A percentile compares a stretch with the other conserved stretches of the same genome.
Evolutionary conservation across 306 rosid species (phyloP).

Genomic region (Amphicarpaea edgeworthii): DNA sequence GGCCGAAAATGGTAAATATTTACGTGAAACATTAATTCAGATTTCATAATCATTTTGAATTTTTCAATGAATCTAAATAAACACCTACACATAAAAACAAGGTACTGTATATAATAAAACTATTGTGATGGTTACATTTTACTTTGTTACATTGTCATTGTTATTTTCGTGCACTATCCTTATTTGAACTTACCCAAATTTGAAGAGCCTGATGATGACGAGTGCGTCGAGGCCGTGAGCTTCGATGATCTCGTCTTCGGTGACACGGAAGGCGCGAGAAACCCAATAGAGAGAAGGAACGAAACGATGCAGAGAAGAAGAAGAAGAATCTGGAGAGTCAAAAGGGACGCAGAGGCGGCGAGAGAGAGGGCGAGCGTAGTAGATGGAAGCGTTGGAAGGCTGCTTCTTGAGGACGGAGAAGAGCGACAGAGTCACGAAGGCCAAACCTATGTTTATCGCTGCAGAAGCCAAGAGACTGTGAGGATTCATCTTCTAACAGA

Average conservation of each 20-base stretch:
- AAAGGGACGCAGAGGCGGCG: slow-evolving; percentile 41
- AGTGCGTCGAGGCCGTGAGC: slow-evolving; percentile 84
- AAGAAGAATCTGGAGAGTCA: slow-evolving; percentile 9
- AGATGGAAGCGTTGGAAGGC: slow-evolving; percentile 69
- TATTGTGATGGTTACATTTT: no score
- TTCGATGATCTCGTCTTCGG: slow-evolving; percentile 69
- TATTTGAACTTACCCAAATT: slow-evolving; percentile 74
- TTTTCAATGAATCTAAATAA: no score
- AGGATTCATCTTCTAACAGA: slow-evolving; percentile 66
- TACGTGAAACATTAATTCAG: no score
- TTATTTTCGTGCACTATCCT: no score
- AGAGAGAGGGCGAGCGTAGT: slow-evolving; percentile 77
- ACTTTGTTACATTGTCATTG: no score
- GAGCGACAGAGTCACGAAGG: slow-evolving; percentile 70
- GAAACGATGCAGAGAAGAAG: slow-evolving; percentile 51
- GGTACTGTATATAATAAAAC: no score
- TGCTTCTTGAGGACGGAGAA: slow-evolving; percentile 86
- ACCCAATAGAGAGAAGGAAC: slow-evolving; percentile 82
- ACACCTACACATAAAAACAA: no score
- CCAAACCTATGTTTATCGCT: slow-evolving; percentile 78
- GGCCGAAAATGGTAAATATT: no score
- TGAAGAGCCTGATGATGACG: slow-evolving; percentile 78
- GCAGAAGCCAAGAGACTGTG: slow-evolving; percentile 83
- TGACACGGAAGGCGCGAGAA: slow-evolving; percentile 58
- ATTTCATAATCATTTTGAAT: no score